These are phyloP conservation scores for Corymbia maculata DNA, from an alignment of 345 rosid species.

Conservation along the genomic window DNA sequence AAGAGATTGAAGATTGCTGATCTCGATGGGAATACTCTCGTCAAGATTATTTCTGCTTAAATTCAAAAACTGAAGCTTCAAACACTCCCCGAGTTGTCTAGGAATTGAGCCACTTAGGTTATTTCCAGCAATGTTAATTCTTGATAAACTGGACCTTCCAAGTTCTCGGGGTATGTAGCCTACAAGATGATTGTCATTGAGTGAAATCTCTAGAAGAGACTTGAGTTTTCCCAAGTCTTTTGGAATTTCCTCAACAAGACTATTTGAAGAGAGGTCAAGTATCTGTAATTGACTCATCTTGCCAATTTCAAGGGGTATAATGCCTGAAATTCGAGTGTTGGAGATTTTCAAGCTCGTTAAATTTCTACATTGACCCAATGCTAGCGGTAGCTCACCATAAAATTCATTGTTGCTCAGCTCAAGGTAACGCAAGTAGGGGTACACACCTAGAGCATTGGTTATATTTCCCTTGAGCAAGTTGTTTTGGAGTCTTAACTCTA, in stretches of 20 bases:
- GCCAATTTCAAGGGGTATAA: background rate
- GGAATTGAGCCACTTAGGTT: conserved; percentile 1
- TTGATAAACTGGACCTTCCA: background rate
- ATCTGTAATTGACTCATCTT: background rate
- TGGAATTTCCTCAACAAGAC: background rate
- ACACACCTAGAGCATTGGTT: background rate
- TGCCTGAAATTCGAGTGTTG: background rate
- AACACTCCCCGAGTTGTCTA: background rate
- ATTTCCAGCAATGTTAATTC: conserved; percentile 11
- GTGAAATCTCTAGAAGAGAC: background rate
- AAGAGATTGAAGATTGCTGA: background rate
- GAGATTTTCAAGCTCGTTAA: background rate
- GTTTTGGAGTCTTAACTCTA: background rate
- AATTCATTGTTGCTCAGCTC: background rate
- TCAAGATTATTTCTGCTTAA: conserved; percentile 10
- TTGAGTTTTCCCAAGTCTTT: conserved; percentile 4
- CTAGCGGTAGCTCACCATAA: background rate
- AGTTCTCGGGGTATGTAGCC: conserved; percentile 8
- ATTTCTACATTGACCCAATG: background rate
- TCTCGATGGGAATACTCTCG: conserved; percentile 1
- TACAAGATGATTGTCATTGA: conserved; percentile 9
- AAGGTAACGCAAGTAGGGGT: background rate
- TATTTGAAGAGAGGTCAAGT: conserved; percentile 1
- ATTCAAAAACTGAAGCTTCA: background rate
- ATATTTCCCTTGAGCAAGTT: background rate